phyloP scores from a whole-genome alignment of 163 green algal genomes.

The Scenedesmus sp. region DNA sequence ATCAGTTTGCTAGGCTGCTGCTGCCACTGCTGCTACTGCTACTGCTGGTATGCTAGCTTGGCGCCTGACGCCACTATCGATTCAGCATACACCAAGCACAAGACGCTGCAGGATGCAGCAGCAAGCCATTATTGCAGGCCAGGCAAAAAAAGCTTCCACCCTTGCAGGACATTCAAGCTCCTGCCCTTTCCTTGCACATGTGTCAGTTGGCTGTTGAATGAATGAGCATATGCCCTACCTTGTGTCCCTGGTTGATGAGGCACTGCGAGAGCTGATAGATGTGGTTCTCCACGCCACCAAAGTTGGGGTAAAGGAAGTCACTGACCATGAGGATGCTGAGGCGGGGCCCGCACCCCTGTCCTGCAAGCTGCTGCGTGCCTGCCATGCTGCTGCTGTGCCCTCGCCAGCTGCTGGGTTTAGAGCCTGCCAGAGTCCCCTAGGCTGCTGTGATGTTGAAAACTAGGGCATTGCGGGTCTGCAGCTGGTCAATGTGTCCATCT shows the following conservation, averaged over 20 bases:
- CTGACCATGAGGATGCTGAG: slow-evolving; percentile 88
- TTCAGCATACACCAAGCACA: too few relatives aligned
- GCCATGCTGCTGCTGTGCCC: neutral
- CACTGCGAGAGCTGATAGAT: slow-evolving; percentile 96
- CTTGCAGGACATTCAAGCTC: neutral
- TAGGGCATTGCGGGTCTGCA: neutral
- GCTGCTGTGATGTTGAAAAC: neutral
- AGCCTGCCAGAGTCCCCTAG: neutral
- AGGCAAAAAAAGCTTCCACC: too few relatives aligned
- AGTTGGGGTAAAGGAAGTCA: slow-evolving; percentile 97
- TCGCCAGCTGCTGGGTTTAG: neutral
- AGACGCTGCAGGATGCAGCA: too few relatives aligned
- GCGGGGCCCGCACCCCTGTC: neutral
- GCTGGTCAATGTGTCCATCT: neutral
- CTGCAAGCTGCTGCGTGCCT: neutral
- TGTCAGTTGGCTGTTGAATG: neutral
- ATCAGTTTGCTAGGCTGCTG: too few relatives aligned
- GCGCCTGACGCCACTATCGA: too few relatives aligned
- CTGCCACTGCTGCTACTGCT: too few relatives aligned
- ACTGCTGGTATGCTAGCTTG: too few relatives aligned
- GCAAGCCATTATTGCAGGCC: too few relatives aligned
- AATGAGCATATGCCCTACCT: slow-evolving; percentile 61
- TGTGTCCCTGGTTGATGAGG: slow-evolving; percentile 87
- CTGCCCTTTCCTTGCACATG: too few relatives aligned
- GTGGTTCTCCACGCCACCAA: slow-evolving; percentile 96